Base-by-base conservation (phyloP, 495 filamentous ascomycete species). In the Lasiosphaeris hirsuta region DNA sequence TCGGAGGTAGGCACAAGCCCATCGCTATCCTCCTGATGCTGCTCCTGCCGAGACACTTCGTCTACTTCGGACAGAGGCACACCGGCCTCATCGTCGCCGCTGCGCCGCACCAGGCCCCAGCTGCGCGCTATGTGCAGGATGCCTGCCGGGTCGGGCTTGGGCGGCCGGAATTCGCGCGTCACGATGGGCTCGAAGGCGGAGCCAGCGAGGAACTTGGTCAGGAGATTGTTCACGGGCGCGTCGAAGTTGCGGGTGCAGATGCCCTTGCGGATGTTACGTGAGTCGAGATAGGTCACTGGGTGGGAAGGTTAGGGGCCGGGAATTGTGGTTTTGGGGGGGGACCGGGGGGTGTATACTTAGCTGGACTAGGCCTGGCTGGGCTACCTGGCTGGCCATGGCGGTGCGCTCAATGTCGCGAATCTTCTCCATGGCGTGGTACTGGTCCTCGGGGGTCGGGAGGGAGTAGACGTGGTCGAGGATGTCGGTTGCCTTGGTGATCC, bases 191-290 rank as follows among this genome's bases (percentile, higher is more conserved):
- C 62, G 69, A 97, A 96, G 17, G 80, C 71, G 58, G 83, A 77
- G 3, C 74, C 78, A 0, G 79, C 74, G 7, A 96, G 78, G 68
- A 90, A 90, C 23, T 87, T 94, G 18, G 75, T 65, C 1, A 96
- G 78, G 13, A 97, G 81, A 69, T 95, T 74, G 34, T 68, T 51
- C 18, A 82, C 78, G 36, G 78, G 80, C 15, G 76, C 84, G 80
- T 96, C 91, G 63, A 96, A 97, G 76, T 98, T 98, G 64, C 94
- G 80, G 6, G 94, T 98, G 74, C 92, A 96, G 58, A 98, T 89
- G 0, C 81, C 94, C 69, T 94, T 90, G 52, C 77, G 81, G 1
- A 97, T 64, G 0, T 72, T 69, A 15, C 78, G 77, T 4, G 72
- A 68, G 60, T 95, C 84, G 0, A 97, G 80, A 71, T 94, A 96